phyloP scores from a whole-genome alignment of 129 eudicot species.

The Arctium lappa region DNA sequence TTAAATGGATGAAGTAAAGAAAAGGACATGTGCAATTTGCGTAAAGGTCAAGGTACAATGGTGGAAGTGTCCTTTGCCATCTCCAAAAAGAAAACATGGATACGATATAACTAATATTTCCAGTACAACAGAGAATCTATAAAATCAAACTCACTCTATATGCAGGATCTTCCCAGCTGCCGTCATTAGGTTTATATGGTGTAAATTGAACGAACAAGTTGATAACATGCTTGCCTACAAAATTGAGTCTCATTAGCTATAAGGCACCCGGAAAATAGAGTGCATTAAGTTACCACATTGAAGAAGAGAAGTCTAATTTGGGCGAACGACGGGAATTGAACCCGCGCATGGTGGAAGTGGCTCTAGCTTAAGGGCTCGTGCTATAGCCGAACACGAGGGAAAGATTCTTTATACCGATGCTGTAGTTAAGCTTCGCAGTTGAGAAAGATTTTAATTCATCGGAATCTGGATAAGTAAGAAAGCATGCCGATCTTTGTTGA shows the following conservation, averaged over 20 bases:
- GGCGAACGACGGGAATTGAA: too few species aligned
- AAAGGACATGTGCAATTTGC: not conserved
- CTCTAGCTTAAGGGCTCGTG: too few species aligned
- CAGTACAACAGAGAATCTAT: not conserved
- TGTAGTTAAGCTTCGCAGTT: not conserved
- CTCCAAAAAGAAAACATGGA: not conserved
- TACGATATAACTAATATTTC: not conserved
- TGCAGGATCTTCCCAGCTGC: conserved; percentile 95
- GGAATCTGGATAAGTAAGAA: too few species aligned
- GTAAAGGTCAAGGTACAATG: not conserved
- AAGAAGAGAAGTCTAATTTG: not conserved
- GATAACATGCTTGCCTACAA: conserved; percentile 87
- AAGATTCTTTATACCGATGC: too few species aligned
- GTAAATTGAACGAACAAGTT: conserved; percentile 91
- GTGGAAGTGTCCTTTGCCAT: not conserved
- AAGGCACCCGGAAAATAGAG: not conserved
- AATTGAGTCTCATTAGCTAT: conserved; percentile 10
- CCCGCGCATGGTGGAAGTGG: too few species aligned
- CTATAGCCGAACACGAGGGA: too few species aligned
- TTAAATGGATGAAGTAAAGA: not conserved
- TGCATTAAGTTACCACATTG: not conserved
- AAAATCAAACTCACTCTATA: conserved; percentile 71
- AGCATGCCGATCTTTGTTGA: too few species aligned
- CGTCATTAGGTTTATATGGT: conserved; percentile 87
- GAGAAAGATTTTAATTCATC: not conserved